Percentiles rank a stretch among this genome's conserved stretches.
Conservation (phyloP, 768 basidiomycete species). For the Leccinum truebloodii region DNA sequence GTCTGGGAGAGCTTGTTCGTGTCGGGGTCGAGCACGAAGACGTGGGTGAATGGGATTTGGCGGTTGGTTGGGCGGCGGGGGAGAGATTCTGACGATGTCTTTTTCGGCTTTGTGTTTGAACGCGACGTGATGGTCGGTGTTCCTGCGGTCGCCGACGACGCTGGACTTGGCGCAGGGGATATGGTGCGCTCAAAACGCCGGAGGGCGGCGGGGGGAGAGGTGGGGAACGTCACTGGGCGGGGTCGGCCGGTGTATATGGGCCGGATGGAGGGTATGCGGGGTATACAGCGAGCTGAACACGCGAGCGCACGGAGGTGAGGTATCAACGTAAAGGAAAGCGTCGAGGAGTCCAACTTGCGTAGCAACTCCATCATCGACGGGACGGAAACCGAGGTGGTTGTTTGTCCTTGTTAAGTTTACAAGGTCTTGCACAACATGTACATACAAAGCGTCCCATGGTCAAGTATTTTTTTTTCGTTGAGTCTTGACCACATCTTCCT, state of each 20-base stretch:
- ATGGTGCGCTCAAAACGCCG: slow-evolving; percentile 10
- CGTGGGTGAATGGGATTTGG: slow-evolving; percentile 43
- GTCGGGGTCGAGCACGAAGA: slow-evolving; percentile 50
- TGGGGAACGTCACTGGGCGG: not conserved
- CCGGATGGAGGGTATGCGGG: slow-evolving; percentile 8
- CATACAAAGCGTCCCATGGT: slow-evolving; percentile 8
- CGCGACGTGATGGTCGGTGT: not conserved
- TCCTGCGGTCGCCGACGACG: not conserved
- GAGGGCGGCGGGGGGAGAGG: slow-evolving; percentile 20
- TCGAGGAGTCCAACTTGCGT: slow-evolving; percentile 6
- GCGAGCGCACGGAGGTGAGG: slow-evolving; percentile 6
- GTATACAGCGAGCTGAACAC: slow-evolving; percentile 7
- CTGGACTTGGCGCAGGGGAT: not conserved
- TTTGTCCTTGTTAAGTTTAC: slow-evolving; percentile 27
- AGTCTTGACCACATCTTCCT: not conserved
- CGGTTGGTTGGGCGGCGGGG: slow-evolving; percentile 33
- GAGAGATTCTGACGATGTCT: not conserved
- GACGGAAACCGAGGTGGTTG: slow-evolving; percentile 19
- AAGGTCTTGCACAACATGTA: slow-evolving; percentile 27
- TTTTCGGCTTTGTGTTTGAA: rapidly evolving
- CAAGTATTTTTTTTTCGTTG: not conserved
- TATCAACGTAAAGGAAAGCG: not conserved
- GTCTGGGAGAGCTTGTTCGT: slow-evolving; percentile 41
- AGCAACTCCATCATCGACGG: slow-evolving; percentile 3
- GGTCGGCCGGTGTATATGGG: slow-evolving; percentile 8